These are phyloP conservation scores for Sphaerobolus stellatus DNA, from an alignment of 1,284 basidiomycete genomes.

Conservation along the genomic window DNA sequence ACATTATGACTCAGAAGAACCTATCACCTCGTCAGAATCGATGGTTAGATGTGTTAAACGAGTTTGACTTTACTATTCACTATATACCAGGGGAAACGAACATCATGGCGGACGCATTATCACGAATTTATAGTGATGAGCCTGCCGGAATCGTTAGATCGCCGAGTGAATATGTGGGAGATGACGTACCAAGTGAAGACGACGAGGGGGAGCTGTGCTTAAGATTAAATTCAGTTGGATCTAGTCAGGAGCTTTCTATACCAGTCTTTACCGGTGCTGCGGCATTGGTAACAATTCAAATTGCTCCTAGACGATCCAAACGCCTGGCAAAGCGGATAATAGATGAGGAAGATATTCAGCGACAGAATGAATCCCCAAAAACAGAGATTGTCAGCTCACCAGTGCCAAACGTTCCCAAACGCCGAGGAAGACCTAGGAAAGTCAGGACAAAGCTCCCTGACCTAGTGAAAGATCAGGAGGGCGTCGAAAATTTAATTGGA, in stretches of 20 bases:
- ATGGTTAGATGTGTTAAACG: constrained; percentile 32
- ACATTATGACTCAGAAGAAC: constrained; percentile 31
- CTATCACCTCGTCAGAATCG: constrained; percentile 30
- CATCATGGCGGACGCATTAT: constrained; percentile 16
- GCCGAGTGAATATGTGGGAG: constrained; percentile 12
- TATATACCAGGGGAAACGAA: constrained; percentile 31
- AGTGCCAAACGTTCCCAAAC: too few relatives aligned
- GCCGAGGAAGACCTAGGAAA: too few relatives aligned
- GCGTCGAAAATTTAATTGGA: background rate
- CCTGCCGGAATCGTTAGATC: constrained; percentile 6
- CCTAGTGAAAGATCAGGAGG: background rate
- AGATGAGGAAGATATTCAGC: background rate
- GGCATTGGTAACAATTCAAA: background rate
- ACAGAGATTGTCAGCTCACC: background rate
- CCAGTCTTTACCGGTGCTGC: background rate
- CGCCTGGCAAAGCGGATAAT: background rate
- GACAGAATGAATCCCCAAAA: background rate
- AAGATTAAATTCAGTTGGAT: background rate
- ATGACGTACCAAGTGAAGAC: background rate
- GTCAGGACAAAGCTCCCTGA: too few relatives aligned
- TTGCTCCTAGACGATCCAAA: background rate
- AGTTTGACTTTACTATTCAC: constrained; percentile 33
- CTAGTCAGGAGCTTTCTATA: background rate
- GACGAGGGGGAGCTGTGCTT: background rate
- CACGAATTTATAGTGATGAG: constrained; percentile 19